Evolutionary conservation across 306 rosid species (phyloP), one percentile per base, ranked within the genome.

Genomic region (Vicia faba): DNA sequence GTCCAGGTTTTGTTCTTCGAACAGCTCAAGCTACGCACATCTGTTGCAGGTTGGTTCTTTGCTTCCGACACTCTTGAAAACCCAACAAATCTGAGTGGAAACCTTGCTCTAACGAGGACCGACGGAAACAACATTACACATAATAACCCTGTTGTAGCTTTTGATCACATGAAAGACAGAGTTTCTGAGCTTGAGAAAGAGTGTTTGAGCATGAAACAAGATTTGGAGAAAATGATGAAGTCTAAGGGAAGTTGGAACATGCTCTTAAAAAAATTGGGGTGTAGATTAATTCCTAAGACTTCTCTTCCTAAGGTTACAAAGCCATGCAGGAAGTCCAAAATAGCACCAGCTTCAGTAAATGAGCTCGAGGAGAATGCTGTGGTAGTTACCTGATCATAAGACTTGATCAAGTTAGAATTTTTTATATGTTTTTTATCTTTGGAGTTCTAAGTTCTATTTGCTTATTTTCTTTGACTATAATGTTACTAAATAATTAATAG

Each of bases 161-260:
- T 89, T n/a, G 86, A 79, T 33, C 75, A 74, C 78, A 70, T 88
- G 86, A 89, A 76, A 61, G 95, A 81, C 48, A 68, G 86, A 28
- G 88, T 92, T 26, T 63, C 75, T 2, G 96, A 89, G 75, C 90
- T 92, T 8, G 96, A 92, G 83, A 88, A 87, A 26, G 97, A 92
- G 71, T 89, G 88, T 71, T 63, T 76, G 74, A 68, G 79, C 82
- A 89, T 92, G 95, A 87, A 85, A 41, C 78, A 82, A 76, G 95
- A 89, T 64, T 68, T 92, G 44, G 86, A 85, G n/a, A 88, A 87
- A 79, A 69, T 89, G 76, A 88, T 77, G 61, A 92, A 85, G 86
- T 81, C 87, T 11, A 89, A 85, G 79, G 82, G 84, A 9, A 78
- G 88, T 45, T 92, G 96, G 97, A 87, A 82, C 39, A 39, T 79